These are phyloP conservation scores for Vigna nakashimae DNA, from an alignment of 306 rosid genomes.

Conservation along the genomic window DNA sequence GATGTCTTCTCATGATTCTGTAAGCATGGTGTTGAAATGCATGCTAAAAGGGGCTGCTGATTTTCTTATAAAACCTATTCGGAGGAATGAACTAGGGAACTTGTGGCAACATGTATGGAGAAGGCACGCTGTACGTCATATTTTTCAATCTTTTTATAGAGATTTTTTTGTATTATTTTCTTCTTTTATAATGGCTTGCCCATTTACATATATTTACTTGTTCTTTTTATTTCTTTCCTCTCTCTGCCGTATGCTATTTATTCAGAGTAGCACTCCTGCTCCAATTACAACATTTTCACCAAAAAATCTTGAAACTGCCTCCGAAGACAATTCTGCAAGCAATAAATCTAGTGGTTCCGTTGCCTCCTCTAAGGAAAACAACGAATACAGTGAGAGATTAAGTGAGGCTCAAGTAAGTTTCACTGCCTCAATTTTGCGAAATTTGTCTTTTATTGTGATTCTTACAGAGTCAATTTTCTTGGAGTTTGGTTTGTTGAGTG, in stretches of 20 bases:
- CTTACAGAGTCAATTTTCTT: constrained; percentile 22
- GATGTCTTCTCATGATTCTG: constrained; percentile 81
- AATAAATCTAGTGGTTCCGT: constrained; percentile 56
- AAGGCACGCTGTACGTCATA: constrained; percentile 66
- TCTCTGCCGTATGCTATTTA: background rate
- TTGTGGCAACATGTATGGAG: constrained; percentile 94
- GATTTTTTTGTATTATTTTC: constrained; percentile 4
- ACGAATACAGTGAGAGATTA: constrained; percentile 59
- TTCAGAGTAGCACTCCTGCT: constrained; percentile 45
- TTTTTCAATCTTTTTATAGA: constrained; percentile 13
- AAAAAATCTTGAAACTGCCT: constrained; percentile 46
- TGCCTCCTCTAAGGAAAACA: constrained; percentile 49
- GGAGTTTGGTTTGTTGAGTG: background rate
- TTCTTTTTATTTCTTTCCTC: background rate
- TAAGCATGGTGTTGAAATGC: constrained; percentile 69
- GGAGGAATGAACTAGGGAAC: constrained; percentile 75
- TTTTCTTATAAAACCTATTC: constrained; percentile 80
- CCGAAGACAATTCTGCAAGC: constrained; percentile 59
- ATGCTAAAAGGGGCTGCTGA: constrained; percentile 81
- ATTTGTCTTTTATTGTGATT: background rate
- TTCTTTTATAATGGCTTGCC: constrained; percentile 16
- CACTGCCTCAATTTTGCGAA: background rate
- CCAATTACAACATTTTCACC: constrained; percentile 41
- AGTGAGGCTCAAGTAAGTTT: constrained; percentile 66
- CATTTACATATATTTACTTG: background rate